phyloP scores from a whole-genome alignment of 257 asterid species.

The Nicotiana sylvestris region DNA sequence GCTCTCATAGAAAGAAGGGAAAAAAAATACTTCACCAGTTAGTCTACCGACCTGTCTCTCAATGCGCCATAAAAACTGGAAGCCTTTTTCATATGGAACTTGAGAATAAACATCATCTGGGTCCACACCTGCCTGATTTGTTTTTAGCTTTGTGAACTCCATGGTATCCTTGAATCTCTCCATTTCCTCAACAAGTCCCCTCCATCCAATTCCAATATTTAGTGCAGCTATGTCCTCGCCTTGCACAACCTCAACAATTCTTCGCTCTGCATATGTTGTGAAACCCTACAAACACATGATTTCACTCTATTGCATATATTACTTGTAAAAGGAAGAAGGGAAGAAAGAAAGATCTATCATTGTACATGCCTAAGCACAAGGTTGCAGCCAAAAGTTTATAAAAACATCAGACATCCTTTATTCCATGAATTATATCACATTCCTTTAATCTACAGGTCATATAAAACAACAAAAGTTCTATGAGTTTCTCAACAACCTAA shows the following conservation, averaged over 20 bases:
- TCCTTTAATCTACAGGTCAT: neutral
- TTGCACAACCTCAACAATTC: slow-evolving; percentile 93
- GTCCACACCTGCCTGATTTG: slow-evolving; percentile 82
- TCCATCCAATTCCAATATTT: slow-evolving; percentile 87
- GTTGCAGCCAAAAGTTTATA: neutral
- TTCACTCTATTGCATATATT: neutral
- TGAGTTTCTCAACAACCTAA: neutral
- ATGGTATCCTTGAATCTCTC: slow-evolving; percentile 83
- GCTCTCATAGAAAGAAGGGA: neutral
- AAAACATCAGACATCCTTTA: neutral
- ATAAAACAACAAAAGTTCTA: neutral
- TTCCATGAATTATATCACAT: neutral
- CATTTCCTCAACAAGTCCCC: slow-evolving; percentile 60
- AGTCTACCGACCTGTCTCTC: slow-evolving; percentile 68
- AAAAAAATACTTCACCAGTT: neutral
- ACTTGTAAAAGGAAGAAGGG: neutral
- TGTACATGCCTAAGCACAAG: neutral
- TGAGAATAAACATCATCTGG: slow-evolving; percentile 81
- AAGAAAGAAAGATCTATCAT: neutral
- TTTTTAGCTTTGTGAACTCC: slow-evolving; percentile 86
- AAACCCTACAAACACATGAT: slow-evolving; percentile 59
- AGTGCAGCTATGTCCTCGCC: slow-evolving; percentile 73
- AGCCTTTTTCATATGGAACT: slow-evolving; percentile 93
- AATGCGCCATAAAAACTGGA: slow-evolving; percentile 87
- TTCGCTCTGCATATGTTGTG: slow-evolving; percentile 86